Evolutionary conservation across 108 stramenopile genomes (phyloP).

Genomic region (Nitzschia sp.): DNA sequence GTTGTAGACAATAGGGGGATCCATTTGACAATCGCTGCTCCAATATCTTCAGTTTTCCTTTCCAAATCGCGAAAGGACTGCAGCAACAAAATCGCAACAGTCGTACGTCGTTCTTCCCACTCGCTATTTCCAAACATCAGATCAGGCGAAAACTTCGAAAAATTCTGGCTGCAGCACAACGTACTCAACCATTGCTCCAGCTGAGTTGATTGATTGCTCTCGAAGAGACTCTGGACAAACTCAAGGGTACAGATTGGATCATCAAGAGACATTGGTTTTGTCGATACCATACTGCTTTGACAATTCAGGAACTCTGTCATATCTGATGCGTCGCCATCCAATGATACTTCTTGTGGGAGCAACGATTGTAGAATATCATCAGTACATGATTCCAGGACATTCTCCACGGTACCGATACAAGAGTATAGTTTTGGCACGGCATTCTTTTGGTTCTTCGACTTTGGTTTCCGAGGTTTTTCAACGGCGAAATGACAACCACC

Average conservation of each 20-base stretch:
- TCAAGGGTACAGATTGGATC: slow-evolving; percentile 4
- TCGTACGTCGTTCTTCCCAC: not conserved
- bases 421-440: slow-evolving; percentile 4
- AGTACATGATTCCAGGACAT: not conserved
- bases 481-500: slow-evolving; percentile 15
- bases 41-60: slow-evolving; percentile 29
- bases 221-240: slow-evolving; percentile 16
- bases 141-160: not conserved
- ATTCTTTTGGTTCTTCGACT: slow-evolving; percentile 28
- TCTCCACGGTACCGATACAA: slow-evolving; percentile 15
- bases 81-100: slow-evolving; percentile 9
- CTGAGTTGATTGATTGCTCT: slow-evolving; percentile 13
- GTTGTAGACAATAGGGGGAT: slow-evolving; percentile 46
- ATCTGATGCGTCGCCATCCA: slow-evolving; percentile 25
- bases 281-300: not conserved
- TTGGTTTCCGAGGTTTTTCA: slow-evolving; percentile 32
- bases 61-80: slow-evolving; percentile 22
- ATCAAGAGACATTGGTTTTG: not conserved
- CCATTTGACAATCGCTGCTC: slow-evolving; percentile 48
- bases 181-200: slow-evolving; percentile 13
- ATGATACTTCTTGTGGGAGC: too few species aligned
- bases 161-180: slow-evolving; percentile 7
- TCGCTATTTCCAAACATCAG: too few species aligned
- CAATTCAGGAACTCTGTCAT: slow-evolving; percentile 33
- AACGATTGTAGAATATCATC: slow-evolving; percentile 1